A percentile compares a stretch with the other conserved stretches of the same genome.
These are phyloP conservation scores for Chlamydomonas incerta DNA, from an alignment of 139 green algal species.

Conservation along the genomic window DNA sequence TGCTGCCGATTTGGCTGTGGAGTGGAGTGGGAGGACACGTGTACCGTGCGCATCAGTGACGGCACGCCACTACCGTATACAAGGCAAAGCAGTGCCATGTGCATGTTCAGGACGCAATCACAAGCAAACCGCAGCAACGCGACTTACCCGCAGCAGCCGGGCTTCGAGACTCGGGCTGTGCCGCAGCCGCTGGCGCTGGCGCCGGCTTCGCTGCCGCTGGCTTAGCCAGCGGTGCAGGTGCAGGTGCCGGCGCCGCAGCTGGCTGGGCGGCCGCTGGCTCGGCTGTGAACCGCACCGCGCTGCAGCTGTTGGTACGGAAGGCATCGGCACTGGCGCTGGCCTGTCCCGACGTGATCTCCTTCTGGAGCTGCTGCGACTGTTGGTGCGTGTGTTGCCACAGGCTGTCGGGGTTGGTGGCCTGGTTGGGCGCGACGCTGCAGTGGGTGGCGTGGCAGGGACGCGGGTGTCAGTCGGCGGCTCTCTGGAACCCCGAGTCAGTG, in stretches of 20 bases:
- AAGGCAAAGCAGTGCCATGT: no score
- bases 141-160: no score
- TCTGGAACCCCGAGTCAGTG: no score
- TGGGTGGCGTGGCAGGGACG: no score
- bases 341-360: conserved; percentile 6
- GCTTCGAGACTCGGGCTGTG: background rate
- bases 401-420: conserved; percentile 19
- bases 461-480: no score
- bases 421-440: conserved; percentile 39
- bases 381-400: conserved; percentile 13
- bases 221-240: background rate
- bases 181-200: background rate
- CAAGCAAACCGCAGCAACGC: no score
- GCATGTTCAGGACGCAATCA: no score
- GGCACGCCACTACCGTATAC: no score
- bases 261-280: background rate
- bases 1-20: no score
- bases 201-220: background rate
- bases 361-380: conserved; percentile 33
- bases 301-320: conserved; percentile 36
- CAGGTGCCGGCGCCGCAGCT: background rate
- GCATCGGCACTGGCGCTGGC: conserved; percentile 17
- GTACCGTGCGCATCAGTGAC: no score
- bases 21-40: no score
- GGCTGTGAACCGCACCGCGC: conserved; percentile 8